Evolutionary conservation across 2,329 filamentous ascomycete species (phyloP).

Genomic region (Fulvia fulva): DNA sequence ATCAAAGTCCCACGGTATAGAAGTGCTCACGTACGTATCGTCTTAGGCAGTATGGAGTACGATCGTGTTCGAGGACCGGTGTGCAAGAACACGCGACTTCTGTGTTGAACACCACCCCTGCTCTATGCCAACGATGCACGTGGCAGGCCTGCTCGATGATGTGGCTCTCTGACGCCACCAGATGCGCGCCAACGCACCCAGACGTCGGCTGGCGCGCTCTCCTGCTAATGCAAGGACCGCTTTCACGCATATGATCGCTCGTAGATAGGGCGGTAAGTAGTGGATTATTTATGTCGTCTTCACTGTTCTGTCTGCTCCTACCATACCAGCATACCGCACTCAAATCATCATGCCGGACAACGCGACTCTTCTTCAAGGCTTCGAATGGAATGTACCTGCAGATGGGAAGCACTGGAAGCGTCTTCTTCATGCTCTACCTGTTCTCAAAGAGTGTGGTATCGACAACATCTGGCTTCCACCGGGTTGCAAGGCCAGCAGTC

Average conservation of each 20-base stretch:
- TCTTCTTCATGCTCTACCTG: constrained; percentile 50
- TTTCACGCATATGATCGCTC: background rate
- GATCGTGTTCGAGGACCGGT: too few relatives aligned
- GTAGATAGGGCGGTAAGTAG: background rate
- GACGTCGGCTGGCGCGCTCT: too few relatives aligned
- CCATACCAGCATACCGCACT: background rate
- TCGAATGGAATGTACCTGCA: constrained; percentile 66
- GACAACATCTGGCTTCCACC: constrained; percentile 65
- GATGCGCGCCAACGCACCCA: background rate
- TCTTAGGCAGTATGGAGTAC: too few relatives aligned
- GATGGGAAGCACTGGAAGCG: constrained; percentile 61
- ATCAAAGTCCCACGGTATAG: too few relatives aligned
- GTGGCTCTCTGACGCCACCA: background rate
- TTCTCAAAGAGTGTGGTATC: constrained; percentile 57
- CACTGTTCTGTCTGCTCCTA: background rate
- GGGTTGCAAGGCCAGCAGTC: constrained; percentile 60
- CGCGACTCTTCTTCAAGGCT: constrained; percentile 60
- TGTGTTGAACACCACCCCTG: too few relatives aligned
- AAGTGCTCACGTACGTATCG: too few relatives aligned
- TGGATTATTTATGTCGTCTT: too few relatives aligned
- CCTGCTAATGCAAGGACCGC: too few relatives aligned
- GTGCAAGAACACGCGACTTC: too few relatives aligned
- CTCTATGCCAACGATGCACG: background rate
- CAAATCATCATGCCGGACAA: constrained; percentile 23
- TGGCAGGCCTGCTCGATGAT: background rate